phyloP scores from a whole-genome alignment of 805 yeast genomes.

The Candida sakaeoensis region DNA sequence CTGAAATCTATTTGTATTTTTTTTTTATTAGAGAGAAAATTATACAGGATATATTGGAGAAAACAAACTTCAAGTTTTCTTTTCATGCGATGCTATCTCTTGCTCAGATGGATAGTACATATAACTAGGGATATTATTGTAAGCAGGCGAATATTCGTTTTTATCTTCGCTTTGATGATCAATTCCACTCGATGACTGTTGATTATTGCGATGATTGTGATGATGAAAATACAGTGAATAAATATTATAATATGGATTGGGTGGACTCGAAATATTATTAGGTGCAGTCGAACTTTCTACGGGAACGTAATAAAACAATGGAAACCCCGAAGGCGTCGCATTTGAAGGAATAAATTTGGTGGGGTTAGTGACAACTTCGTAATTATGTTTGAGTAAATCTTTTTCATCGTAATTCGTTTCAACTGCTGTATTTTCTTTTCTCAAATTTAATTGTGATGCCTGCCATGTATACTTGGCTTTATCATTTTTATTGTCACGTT shows the following conservation, averaged over 20 bases:
- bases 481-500: background rate
- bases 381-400: too few relatives aligned
- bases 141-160: constrained; percentile 3
- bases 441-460: constrained; percentile 10
- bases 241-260: constrained; percentile 8
- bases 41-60: background rate
- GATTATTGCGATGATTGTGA: background rate
- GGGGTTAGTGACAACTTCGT: background rate
- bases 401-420: background rate
- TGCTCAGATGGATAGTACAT: constrained; percentile 11
- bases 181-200: background rate
- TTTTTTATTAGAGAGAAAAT: background rate
- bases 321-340: constrained; percentile 4
- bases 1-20: too few relatives aligned
- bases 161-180: background rate
- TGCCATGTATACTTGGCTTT: constrained; percentile 6
- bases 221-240: constrained; percentile 9
- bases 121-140: constrained; percentile 9
- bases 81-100: constrained; percentile 9
- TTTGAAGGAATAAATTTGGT: constrained; percentile 1
- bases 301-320: constrained; percentile 11
- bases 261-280: background rate
- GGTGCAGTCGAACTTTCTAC: constrained; percentile 2
- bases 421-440: background rate
- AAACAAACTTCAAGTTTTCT: constrained; percentile 3